Evolutionary conservation across 768 basidiomycete species (phyloP), one percentile per base, ranked within the genome.

Genomic region (Pluteus cervinus): DNA sequence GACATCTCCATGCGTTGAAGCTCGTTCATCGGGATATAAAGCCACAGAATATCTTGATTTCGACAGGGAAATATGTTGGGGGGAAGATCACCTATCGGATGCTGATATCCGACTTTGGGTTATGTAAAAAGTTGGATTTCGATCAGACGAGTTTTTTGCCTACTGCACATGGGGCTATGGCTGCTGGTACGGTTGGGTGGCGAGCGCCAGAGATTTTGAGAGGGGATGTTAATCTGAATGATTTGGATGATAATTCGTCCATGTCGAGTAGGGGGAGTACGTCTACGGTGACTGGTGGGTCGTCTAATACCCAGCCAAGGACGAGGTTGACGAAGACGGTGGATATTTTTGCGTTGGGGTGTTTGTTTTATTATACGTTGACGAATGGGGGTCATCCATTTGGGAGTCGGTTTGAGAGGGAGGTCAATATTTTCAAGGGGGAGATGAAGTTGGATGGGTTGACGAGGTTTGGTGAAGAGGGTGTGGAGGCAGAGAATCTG

Each of bases 11-110:
- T 56, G 84, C 77, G 6, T 76, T 98, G 51, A 96, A 94, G 61
- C 85, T 98, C 41, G 79, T 97, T n/a, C 94, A 98, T 63, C 79
- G 94, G 22, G 94, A 98, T 57, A 96, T 99, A 61, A 99, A 99
- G 53, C 94, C 94, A 4, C 94, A 93, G 58, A 99, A 99, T 53
- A 97, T 99, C 39, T 75, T 99, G 10, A 73, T 98, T 8, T 88
- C 89, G 10, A 66, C 66, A 10, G 75, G 76, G 2, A 85, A 83
- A 50, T 75, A 62, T 61, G 43, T 62, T 53, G 52, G 64, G 55
- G 49, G 60, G 56, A 47, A 50, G 39, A 42, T 46, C n/a, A 32
- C 73, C 57, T 54, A 88, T 48, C 68, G 88, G 33, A 91, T 93
- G 89, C 63, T 93, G 43, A 93, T 92, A 41, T 96, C 92, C 1